Evolutionary conservation across 2,329 filamentous ascomycete genomes (phyloP).

Genomic region (Trichoderma simmonsii): DNA sequence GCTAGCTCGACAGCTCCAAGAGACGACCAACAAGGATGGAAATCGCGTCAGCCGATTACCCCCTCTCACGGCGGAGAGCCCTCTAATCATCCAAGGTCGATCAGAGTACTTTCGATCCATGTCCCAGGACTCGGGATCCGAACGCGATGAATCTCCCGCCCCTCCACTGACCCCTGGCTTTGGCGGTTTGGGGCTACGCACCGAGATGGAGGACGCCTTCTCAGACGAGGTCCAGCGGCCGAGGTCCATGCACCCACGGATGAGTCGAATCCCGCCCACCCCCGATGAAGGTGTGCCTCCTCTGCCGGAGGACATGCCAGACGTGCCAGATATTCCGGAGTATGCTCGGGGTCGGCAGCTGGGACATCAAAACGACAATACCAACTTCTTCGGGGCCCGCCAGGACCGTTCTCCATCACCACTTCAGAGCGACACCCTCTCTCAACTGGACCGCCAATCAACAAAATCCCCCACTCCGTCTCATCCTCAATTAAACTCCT

Average conservation of each 20-base stretch:
- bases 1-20: conserved; percentile 82
- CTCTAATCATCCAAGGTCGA: conserved; percentile 69
- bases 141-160: conserved; percentile 34
- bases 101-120: conserved; percentile 78
- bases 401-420: conserved; percentile 58
- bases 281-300: conserved; percentile 48
- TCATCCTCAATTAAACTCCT: conserved; percentile 36
- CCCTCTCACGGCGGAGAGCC: conserved; percentile 77
- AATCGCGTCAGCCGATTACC: conserved; percentile 82
- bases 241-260: conserved; percentile 69
- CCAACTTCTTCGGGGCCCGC: conserved; percentile 50
- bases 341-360: conserved; percentile 40
- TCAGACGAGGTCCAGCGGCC: conserved; percentile 53
- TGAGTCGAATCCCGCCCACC: conserved; percentile 60
- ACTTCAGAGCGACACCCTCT: conserved; percentile 41
- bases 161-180: conserved; percentile 30
- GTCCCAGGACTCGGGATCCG: conserved; percentile 59
- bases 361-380: conserved; percentile 38
- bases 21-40: conserved; percentile 64
- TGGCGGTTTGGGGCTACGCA: conserved; percentile 48
- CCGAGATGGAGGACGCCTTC: conserved; percentile 57
- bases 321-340: conserved; percentile 42
- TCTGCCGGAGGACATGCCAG: conserved; percentile 44
- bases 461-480: conserved; percentile 33
- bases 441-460: conserved; percentile 28